Percentiles rank a stretch among this genome's conserved stretches.
phyloP scores from a whole-genome alignment of 1,139 yeast genomes.

The Magnusiomyces tetraspermus region DNA sequence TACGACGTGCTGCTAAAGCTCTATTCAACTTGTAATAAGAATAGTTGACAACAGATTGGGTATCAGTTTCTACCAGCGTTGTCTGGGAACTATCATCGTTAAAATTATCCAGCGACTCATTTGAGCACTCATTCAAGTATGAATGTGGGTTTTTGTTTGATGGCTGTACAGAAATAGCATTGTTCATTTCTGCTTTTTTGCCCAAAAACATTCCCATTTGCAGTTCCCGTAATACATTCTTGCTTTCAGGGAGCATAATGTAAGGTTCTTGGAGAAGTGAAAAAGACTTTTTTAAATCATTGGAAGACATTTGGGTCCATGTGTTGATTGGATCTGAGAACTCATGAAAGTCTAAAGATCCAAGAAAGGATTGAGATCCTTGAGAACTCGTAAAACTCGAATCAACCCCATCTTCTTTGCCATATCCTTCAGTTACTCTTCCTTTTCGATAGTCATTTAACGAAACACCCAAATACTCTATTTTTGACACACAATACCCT shows the following conservation, averaged over 20 bases:
- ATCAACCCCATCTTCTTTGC: neutral
- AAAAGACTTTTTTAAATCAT: conserved; percentile 35
- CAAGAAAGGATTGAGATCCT: neutral
- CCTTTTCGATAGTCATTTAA: conserved; percentile 37
- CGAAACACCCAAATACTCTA: conserved; percentile 31
- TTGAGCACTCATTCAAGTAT: too few species aligned
- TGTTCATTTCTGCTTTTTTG: conserved; percentile 54
- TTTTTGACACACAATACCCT: conserved; percentile 12
- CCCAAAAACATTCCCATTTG: conserved; percentile 46
- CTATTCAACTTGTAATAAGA: too few species aligned
- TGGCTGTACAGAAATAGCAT: conserved; percentile 15
- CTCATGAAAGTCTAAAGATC: neutral
- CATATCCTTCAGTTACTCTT: neutral
- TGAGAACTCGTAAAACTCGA: too few species aligned
- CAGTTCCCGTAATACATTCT: conserved; percentile 35
- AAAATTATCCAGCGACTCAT: too few species aligned
- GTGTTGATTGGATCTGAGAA: neutral
- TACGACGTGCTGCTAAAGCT: too few species aligned
- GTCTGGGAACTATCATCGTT: neutral
- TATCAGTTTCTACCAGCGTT: neutral
- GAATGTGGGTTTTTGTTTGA: too few species aligned
- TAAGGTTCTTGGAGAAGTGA: conserved; percentile 29
- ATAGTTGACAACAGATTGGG: too few species aligned
- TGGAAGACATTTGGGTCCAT: conserved; percentile 30
- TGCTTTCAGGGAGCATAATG: conserved; percentile 16